Evolutionary conservation across 371 early-diverging fungal genomes (phyloP).

Genomic region (Dichotomocladium elegans): DNA sequence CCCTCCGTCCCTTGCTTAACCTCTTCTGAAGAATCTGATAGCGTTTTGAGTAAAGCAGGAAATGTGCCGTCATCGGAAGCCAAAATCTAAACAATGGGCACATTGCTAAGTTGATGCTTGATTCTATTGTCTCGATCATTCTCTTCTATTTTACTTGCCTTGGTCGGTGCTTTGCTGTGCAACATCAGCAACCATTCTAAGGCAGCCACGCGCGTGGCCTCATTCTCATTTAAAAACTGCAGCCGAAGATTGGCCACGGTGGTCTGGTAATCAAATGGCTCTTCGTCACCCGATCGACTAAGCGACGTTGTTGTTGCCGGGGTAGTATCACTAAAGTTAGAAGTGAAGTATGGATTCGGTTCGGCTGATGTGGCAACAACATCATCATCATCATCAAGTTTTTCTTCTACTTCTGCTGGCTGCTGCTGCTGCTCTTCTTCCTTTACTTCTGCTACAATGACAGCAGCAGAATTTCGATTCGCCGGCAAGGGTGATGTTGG

Average conservation of each 20-base stretch:
- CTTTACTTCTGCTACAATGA: not conserved
- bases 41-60: constrained; percentile 73
- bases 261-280: constrained; percentile 73
- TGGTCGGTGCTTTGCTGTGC: constrained; percentile 81
- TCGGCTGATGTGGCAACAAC: constrained; percentile 5
- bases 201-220: constrained; percentile 81
- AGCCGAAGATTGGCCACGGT: constrained; percentile 73
- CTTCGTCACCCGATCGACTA: constrained; percentile 22
- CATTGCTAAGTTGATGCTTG: no score
- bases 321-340: no score
- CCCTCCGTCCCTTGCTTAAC: constrained; percentile 18
- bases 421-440: not conserved
- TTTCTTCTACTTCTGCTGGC: not conserved
- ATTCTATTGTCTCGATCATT: not conserved
- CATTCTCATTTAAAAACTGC: constrained; percentile 79
- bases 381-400: not conserved
- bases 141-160: no score
- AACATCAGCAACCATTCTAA: constrained; percentile 93
- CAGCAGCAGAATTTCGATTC: not conserved
- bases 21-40: constrained; percentile 90
- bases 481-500: constrained; percentile 1
- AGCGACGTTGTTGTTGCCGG: no score
- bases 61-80: constrained; percentile 78
- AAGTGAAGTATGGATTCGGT: no score
- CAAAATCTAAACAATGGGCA: constrained; percentile 46